Evolutionary conservation across 495 filamentous ascomycete genomes (phyloP).

Genomic region (Aspergillus baeticus): DNA sequence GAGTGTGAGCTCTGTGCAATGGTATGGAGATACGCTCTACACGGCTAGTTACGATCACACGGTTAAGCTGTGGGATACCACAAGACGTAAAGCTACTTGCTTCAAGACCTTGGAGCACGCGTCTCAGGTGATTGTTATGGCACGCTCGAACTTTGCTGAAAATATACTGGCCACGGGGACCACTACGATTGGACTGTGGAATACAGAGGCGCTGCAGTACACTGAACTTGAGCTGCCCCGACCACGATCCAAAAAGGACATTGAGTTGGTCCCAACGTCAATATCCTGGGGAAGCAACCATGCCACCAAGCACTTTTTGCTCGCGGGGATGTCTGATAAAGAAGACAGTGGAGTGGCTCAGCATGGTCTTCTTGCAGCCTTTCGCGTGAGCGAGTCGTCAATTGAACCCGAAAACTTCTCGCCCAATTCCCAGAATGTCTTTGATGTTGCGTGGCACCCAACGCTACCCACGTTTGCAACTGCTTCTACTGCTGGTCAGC

Average conservation of each 20-base stretch:
- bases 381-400: conserved; percentile 55
- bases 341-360: conserved; percentile 46
- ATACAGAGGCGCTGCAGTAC: conserved; percentile 17
- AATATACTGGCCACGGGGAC: conserved; percentile 53
- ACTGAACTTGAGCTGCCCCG: conserved; percentile 16
- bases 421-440: conserved; percentile 67
- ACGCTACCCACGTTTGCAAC: conserved; percentile 54
- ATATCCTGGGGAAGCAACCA: conserved; percentile 66
- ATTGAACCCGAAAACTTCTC: conserved; percentile 41
- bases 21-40: conserved; percentile 64
- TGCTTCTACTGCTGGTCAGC: conserved; percentile 43
- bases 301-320: conserved; percentile 55
- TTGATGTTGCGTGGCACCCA: conserved; percentile 80
- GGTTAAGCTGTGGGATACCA: conserved; percentile 71
- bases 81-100: conserved; percentile 30
- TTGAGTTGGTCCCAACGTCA: conserved; percentile 61
- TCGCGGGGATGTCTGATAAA: conserved; percentile 75
- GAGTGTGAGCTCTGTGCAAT: conserved; percentile 74
- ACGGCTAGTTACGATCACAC: conserved; percentile 80
- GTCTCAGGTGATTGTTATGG: conserved; percentile 70
- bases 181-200: conserved; percentile 32
- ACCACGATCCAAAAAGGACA: conserved; percentile 42
- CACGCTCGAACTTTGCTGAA: conserved; percentile 45
- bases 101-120: conserved; percentile 59
- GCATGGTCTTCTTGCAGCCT: conserved; percentile 71